phyloP scores from a whole-genome alignment of 768 basidiomycete species.

The Russula sp. region DNA sequence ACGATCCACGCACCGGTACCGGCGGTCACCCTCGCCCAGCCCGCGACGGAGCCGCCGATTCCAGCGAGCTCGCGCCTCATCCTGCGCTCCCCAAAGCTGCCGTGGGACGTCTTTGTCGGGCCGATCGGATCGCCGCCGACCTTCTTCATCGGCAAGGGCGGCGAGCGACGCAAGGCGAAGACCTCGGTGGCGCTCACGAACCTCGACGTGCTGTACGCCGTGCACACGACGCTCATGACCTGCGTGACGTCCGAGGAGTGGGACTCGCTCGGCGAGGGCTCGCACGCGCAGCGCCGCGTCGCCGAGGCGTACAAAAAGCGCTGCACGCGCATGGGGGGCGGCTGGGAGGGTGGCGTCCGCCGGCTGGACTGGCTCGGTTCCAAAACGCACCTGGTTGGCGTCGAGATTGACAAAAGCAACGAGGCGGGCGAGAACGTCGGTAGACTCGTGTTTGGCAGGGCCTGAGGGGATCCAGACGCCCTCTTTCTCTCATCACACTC shows the following conservation, averaged over 20 bases:
- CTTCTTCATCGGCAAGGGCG: constrained; percentile 23
- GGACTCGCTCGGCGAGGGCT: constrained; percentile 51
- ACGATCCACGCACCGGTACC: constrained; percentile 50
- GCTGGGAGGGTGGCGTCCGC: constrained; percentile 64
- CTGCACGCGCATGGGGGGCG: constrained; percentile 53
- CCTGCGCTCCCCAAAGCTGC: constrained; percentile 51
- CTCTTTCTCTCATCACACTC: background rate
- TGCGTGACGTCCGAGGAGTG: constrained; percentile 63
- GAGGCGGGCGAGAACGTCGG: constrained; percentile 36
- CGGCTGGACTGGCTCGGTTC: constrained; percentile 61
- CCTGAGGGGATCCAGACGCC: constrained; percentile 26
- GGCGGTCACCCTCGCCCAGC: constrained; percentile 49
- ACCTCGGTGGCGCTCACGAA: constrained; percentile 42
- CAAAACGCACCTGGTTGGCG: constrained; percentile 53
- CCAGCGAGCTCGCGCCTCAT: constrained; percentile 41
- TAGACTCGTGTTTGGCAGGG: constrained; percentile 44
- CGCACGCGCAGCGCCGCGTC: constrained; percentile 51
- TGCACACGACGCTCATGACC: constrained; percentile 49
- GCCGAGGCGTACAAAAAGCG: constrained; percentile 57
- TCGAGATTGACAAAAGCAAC: constrained; percentile 49
- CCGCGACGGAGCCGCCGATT: constrained; percentile 58
- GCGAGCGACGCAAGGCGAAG: constrained; percentile 7
- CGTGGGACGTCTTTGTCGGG: constrained; percentile 53
- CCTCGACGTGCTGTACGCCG: constrained; percentile 54
- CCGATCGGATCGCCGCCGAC: constrained; percentile 30